phyloP scores from a whole-genome alignment of 2,329 filamentous ascomycete genomes.

The Penicillium sp. region DNA sequence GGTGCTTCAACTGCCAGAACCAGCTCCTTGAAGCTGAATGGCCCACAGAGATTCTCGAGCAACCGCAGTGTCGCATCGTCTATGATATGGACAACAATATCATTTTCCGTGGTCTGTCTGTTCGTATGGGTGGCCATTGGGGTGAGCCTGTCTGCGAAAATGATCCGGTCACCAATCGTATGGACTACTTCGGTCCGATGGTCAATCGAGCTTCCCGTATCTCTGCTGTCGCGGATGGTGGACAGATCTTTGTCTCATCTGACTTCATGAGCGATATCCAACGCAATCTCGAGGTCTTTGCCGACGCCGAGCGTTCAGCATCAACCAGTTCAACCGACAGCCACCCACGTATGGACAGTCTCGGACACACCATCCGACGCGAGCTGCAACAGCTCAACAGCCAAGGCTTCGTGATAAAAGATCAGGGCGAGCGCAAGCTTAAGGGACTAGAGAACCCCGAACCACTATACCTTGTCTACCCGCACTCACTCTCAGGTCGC shows the following conservation, averaged over 20 bases:
- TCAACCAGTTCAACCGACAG: constrained; percentile 73
- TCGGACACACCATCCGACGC: constrained; percentile 77
- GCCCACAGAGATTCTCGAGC: constrained; percentile 90
- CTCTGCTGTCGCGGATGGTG: constrained; percentile 90
- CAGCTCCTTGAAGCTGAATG: constrained; percentile 86
- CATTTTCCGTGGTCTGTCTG: constrained; percentile 92
- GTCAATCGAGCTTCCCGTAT: constrained; percentile 97
- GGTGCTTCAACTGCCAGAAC: constrained; percentile 94
- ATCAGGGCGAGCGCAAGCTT: constrained; percentile 90
- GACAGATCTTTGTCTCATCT: constrained; percentile 93
- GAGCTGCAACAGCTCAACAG: constrained; percentile 85
- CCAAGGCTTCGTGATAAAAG: constrained; percentile 95
- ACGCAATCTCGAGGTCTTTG: constrained; percentile 83
- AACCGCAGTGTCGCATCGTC: constrained; percentile 79
- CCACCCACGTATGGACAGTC: constrained; percentile 70
- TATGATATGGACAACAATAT: constrained; percentile 82
- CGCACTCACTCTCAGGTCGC: constrained; percentile 81
- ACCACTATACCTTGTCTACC: constrained; percentile 92
- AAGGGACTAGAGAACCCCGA: constrained; percentile 98
- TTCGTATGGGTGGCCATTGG: constrained; percentile 97
- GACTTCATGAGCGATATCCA: constrained; percentile 98
- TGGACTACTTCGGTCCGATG: constrained; percentile 99
- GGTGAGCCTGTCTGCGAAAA: constrained; percentile 92
- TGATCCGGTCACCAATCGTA: constrained; percentile 93
- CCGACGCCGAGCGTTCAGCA: constrained; percentile 75